Evolutionary conservation across 768 basidiomycete species (phyloP).

Genomic region (Leucocoprinus leucothites): DNA sequence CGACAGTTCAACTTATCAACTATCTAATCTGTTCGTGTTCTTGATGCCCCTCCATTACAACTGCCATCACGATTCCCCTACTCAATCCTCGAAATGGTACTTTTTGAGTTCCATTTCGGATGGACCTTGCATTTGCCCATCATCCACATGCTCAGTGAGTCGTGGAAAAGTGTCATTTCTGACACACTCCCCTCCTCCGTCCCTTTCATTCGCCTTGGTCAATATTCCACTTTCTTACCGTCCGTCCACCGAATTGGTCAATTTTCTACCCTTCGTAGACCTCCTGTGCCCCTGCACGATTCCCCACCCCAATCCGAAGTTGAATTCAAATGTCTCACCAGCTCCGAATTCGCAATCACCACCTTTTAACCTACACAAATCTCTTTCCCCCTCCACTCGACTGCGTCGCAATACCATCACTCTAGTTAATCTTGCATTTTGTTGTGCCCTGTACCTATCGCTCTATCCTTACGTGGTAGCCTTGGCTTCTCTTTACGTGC

Average conservation of each 20-base stretch:
- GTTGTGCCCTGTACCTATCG: background rate
- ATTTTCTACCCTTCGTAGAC: background rate
- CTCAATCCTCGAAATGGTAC: too few species aligned
- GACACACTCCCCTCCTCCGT: background rate
- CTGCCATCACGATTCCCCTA: background rate
- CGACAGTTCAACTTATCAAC: background rate
- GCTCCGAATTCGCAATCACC: too few species aligned
- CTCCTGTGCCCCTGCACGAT: background rate
- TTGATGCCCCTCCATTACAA: background rate
- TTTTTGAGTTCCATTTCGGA: too few species aligned
- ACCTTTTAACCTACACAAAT: too few species aligned
- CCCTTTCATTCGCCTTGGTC: background rate
- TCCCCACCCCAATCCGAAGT: too few species aligned
- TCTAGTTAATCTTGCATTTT: too few species aligned
- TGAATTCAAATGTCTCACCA: too few species aligned
- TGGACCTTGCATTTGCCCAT: too few species aligned
- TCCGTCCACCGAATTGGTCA: background rate
- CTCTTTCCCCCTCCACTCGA: too few species aligned
- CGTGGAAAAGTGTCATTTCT: background rate
- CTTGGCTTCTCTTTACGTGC: constrained; percentile 2
- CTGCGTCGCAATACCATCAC: background rate
- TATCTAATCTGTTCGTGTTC: constrained; percentile 5
- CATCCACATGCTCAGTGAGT: too few species aligned
- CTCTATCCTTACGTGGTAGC: background rate
- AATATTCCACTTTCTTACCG: background rate